A percentile compares a stretch with the other conserved stretches of the same genome.
These are phyloP conservation scores for Friedmanniomyces endolithicus DNA, from an alignment of 495 filamentous ascomycete genomes.

Conservation along the genomic window DNA sequence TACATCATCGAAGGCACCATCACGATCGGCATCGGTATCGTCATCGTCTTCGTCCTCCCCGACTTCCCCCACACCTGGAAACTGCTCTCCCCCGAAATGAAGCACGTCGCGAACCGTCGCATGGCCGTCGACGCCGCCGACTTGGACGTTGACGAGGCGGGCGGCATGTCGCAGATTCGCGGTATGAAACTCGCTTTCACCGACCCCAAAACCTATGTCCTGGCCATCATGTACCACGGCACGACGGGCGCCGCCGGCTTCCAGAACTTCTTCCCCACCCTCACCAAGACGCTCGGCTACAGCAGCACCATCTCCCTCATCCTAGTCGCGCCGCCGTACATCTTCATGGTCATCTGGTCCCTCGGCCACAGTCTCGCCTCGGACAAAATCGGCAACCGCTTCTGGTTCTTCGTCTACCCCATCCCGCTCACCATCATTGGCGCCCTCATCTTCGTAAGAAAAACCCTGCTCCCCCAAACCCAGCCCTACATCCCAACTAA, in stretches of 20 bases:
- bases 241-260: constrained; percentile 41
- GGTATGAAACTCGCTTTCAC: constrained; percentile 41
- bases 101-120: constrained; percentile 38
- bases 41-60: constrained; percentile 18
- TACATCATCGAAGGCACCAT: constrained; percentile 26
- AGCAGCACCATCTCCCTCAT: constrained; percentile 35
- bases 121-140: constrained; percentile 35
- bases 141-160: constrained; percentile 39
- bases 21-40: constrained; percentile 18
- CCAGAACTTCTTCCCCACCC: constrained; percentile 45
- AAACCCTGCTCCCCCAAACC: no score
- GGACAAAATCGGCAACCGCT: constrained; percentile 35
- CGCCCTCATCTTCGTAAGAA: constrained; percentile 41
- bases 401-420: constrained; percentile 43
- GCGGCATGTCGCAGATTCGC: constrained; percentile 36
- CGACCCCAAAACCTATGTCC: constrained; percentile 40
- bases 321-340: constrained; percentile 42
- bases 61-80: constrained; percentile 32
- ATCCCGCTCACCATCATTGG: constrained; percentile 40
- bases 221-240: constrained; percentile 41
- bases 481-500: no score
- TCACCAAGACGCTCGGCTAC: constrained; percentile 36
- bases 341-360: constrained; percentile 43
- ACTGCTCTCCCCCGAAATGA: constrained; percentile 36
- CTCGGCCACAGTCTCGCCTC: constrained; percentile 36